Base-by-base conservation (phyloP, 129 eudicot species). In the Rutidosis leptorrhynchoides region DNA sequence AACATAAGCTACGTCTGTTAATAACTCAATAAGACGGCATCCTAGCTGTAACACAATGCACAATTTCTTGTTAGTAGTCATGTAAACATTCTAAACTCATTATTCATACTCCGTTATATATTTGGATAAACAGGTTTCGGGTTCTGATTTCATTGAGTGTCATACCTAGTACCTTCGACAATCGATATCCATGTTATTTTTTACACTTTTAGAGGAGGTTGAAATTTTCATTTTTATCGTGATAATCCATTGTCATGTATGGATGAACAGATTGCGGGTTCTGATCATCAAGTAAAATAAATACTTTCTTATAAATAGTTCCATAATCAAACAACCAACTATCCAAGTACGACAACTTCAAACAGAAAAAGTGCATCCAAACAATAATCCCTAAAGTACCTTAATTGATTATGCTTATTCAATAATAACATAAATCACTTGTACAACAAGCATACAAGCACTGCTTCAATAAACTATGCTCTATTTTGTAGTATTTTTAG, bases 1-100 rank as follows among this genome's bases (percentile, higher is more conserved):
- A 64, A 93, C 95, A 76, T 80, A 89, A 78, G 99, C 99, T 65
- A 84, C 84, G 72, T 93, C 86, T 43, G 81, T 77, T 76, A 93
- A 79, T 80, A 93, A 75, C 77, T 93, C 89, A 69, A 93, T 83
- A 74, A 93, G 79, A 60, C 95, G 90, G 69, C 96, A 87, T 61
- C 99, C 99, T 71, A 93, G 73, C 99, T 93, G 96, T 87, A 80
- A 7, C 9, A 78, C 28, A 69, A 64, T 22, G 63, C 19, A 21
- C 71, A 28, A 2, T 55, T 65, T 32, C 20, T 62, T 61, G 62
- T 61, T 53, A 75, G 63, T 26, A 35, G 55, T 48, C 53, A 66
- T 32, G 48, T 40, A 72, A 49, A 51, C 52, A 30, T 69, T 57
- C 3, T 69, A 40, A 59, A 25, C 52, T 40, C 73, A 65, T 29